phyloP scores from a whole-genome alignment of 1,139 yeast species.

The Yamadazyma spencermartinsiae region DNA sequence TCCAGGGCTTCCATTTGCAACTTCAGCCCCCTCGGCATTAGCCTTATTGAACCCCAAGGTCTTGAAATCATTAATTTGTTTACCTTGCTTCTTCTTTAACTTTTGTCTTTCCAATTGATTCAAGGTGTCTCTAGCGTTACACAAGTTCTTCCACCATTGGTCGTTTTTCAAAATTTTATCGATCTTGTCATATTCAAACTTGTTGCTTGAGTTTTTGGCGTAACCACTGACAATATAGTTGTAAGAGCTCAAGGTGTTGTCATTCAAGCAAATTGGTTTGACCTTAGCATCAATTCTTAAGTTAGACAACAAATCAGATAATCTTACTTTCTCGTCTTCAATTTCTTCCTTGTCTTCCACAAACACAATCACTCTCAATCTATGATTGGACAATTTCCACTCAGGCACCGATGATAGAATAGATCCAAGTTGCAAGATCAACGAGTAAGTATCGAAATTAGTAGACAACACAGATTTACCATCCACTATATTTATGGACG shows the following conservation, averaged over 20 bases:
- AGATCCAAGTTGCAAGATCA: slow-evolving; percentile 90
- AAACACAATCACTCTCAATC: slow-evolving; percentile 79
- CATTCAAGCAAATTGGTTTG: slow-evolving; percentile 65
- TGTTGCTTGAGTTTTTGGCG: slow-evolving; percentile 27
- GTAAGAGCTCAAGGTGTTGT: slow-evolving; percentile 62
- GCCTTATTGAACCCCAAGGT: slow-evolving; percentile 30
- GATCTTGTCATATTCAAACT: slow-evolving; percentile 29
- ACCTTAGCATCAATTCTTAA: slow-evolving; percentile 81
- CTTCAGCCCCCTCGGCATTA: slow-evolving; percentile 5
- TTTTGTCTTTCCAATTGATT: slow-evolving; percentile 33
- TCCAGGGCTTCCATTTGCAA: slow-evolving; percentile 6
- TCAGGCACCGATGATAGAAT: slow-evolving; percentile 88
- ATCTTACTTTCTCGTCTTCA: slow-evolving; percentile 63
- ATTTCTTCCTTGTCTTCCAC: slow-evolving; percentile 77
- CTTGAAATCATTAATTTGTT: slow-evolving; percentile 9
- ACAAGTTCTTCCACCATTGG: slow-evolving; percentile 69
- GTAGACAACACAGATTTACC: slow-evolving; percentile 78
- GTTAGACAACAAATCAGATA: slow-evolving; percentile 63
- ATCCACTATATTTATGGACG: slow-evolving; percentile 68
- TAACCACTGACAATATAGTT: slow-evolving; percentile 76
- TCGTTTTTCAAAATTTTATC: slow-evolving; percentile 35
- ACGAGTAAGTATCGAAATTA: slow-evolving; percentile 91
- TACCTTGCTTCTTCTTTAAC: slow-evolving; percentile 11
- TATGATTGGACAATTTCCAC: slow-evolving; percentile 74
- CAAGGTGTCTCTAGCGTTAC: slow-evolving; percentile 52